Conservation (phyloP, 23 red algal genomes). For the Gracilaria gracilis region DNA sequence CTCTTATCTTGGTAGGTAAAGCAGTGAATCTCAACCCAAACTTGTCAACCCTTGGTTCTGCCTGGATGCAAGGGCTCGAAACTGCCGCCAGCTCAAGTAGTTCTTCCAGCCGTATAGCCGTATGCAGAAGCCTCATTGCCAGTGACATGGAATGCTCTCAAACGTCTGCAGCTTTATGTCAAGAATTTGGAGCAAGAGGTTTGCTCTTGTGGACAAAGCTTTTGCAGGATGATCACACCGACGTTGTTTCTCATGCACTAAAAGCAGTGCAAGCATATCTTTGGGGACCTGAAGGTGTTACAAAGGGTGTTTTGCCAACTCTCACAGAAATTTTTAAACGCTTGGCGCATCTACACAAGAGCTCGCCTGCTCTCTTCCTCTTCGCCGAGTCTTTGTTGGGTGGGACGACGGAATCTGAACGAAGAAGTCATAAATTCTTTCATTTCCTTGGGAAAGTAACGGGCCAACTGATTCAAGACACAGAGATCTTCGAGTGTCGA, state of each 20-base stretch:
- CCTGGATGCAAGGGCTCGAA: constrained; percentile 43
- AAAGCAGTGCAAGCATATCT: constrained; percentile 18
- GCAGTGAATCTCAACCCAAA: background rate
- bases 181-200: background rate
- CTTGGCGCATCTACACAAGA: background rate
- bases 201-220: constrained; percentile 23
- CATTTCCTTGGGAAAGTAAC: background rate
- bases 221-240: constrained; percentile 33
- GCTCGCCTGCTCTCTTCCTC: background rate
- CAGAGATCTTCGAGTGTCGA: background rate
- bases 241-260: constrained; percentile 32
- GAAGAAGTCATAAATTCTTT: background rate
- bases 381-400: background rate
- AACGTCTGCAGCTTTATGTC: background rate
- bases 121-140: constrained; percentile 14
- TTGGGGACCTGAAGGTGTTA: background rate
- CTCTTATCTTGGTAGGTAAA: constrained; percentile 29
- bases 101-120: constrained; percentile 33
- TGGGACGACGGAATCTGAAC: background rate
- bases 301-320: constrained; percentile 30
- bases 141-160: background rate
- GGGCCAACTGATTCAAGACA: background rate
- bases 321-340: constrained; percentile 26
- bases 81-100: background rate
- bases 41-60: background rate